Conservation (phyloP, 2,329 filamentous ascomycete species). For the Talaromyces atroroseus region DNA sequence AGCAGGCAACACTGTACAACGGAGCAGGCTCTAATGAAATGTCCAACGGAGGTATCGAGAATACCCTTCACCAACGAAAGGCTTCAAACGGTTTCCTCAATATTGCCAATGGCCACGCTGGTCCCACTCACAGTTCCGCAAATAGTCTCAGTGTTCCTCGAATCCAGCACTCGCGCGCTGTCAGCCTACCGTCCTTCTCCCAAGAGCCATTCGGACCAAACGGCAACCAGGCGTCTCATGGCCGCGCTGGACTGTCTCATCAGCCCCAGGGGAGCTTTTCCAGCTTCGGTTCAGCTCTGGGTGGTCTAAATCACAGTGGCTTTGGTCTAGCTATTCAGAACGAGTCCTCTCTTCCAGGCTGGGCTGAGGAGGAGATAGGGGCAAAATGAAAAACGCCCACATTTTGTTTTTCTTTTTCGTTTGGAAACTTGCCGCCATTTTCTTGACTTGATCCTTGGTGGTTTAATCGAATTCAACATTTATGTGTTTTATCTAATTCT, state of each 20-base stretch:
- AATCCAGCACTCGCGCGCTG: slow-evolving; percentile 68
- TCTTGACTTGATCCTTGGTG: slow-evolving; percentile 1
- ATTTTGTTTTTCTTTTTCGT: slow-evolving; percentile 9
- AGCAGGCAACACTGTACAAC: slow-evolving; percentile 77
- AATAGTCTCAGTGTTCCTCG: slow-evolving; percentile 48
- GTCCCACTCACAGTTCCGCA: slow-evolving; percentile 63
- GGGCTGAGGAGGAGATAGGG: slow-evolving; percentile 60
- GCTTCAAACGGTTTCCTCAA: slow-evolving; percentile 60
- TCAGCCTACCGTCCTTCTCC: slow-evolving; percentile 74
- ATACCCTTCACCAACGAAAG: slow-evolving; percentile 48
- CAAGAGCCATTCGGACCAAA: slow-evolving; percentile 51
- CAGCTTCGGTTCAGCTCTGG: slow-evolving; percentile 54
- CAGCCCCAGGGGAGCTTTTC: slow-evolving; percentile 50
- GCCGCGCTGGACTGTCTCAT: slow-evolving; percentile 33
- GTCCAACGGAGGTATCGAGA: slow-evolving; percentile 50
- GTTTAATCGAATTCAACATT: slow-evolving; percentile 10
- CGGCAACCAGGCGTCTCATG: slow-evolving; percentile 29
- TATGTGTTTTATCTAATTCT: slow-evolving; percentile 12
- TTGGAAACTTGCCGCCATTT: slow-evolving; percentile 1
- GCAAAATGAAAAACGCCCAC: slow-evolving; percentile 40
- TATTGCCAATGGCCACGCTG: slow-evolving; percentile 52
- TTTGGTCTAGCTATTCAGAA: slow-evolving; percentile 57
- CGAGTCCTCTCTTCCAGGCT: slow-evolving; percentile 54
- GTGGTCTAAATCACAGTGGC: slow-evolving; percentile 52
- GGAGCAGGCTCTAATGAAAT: slow-evolving; percentile 63